phyloP scores from a whole-genome alignment of 345 rosid species.

The Erodium maritimum region DNA sequence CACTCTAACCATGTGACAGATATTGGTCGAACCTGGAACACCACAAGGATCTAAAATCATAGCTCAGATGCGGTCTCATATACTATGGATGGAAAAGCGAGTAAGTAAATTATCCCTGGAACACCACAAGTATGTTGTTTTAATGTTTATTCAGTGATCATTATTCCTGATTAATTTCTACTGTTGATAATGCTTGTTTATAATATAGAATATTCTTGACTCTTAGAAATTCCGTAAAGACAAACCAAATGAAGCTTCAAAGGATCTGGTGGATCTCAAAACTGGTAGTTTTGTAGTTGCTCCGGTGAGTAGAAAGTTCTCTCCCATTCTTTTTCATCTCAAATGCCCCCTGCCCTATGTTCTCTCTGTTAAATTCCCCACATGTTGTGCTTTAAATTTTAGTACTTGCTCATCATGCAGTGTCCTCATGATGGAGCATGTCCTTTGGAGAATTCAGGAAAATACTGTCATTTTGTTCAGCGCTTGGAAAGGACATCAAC shows the following conservation, averaged over 20 bases:
- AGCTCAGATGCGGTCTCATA: conserved; percentile 88
- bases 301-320: conserved; percentile 48
- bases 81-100: conserved; percentile 95
- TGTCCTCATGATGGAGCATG: conserved; percentile 93
- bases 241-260: conserved; percentile 25
- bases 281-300: conserved; percentile 76
- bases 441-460: conserved; percentile 67
- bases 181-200: neutral
- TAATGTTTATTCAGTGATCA: neutral
- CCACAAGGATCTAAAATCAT: conserved; percentile 87
- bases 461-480: conserved; percentile 91
- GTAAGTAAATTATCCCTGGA: conserved; percentile 23
- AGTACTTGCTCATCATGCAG: conserved; percentile 21
- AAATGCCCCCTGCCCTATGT: neutral
- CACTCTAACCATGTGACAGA: conserved; percentile 29
- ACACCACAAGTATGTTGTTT: neutral
- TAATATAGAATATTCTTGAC: neutral
- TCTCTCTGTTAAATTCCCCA: neutral
- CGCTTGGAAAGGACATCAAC: conserved; percentile 89
- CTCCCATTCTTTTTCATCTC: neutral
- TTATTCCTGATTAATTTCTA: neutral
- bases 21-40: conserved; percentile 87
- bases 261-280: conserved; percentile 48
- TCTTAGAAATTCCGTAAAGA: conserved; percentile 52
- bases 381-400: neutral